These are phyloP conservation scores for Phenoliferia sp. DNA, from an alignment of 1,284 basidiomycete genomes.

Conservation along the genomic window DNA sequence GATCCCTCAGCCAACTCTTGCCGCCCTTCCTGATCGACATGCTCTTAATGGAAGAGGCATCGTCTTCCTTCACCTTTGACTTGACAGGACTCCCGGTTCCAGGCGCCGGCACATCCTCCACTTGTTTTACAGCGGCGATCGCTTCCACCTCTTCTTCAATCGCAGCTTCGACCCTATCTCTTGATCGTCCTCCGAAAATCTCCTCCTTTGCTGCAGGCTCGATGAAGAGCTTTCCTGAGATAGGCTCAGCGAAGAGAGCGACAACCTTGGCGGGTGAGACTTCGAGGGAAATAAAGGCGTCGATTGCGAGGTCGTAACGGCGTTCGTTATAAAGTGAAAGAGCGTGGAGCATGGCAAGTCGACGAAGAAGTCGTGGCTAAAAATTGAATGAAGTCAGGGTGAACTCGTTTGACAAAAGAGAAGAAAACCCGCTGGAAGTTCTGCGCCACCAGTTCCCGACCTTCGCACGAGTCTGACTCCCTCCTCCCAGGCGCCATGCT, in stretches of 20 bases:
- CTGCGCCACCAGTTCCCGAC: not conserved
- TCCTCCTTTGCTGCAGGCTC: constrained; percentile 67
- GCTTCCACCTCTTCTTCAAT: constrained; percentile 40
- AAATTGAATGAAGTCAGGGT: not conserved
- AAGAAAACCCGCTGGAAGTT: constrained; percentile 13
- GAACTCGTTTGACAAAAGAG: not conserved
- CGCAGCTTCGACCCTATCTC: constrained; percentile 7
- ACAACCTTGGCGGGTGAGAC: constrained; percentile 91
- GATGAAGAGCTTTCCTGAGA: constrained; percentile 73
- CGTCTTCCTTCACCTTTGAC: constrained; percentile 30
- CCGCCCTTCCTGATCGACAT: constrained; percentile 2
- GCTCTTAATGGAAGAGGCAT: constrained; percentile 52
- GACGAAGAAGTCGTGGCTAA: constrained; percentile 30
- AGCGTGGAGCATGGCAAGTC: constrained; percentile 54
- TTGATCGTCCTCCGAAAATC: constrained; percentile 67
- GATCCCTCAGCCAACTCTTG: constrained; percentile 20
- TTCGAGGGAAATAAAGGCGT: constrained; percentile 80
- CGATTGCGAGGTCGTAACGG: constrained; percentile 71
- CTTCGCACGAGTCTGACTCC: constrained; percentile 64
- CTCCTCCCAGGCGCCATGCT: constrained; percentile 66
- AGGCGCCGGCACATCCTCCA: not conserved
- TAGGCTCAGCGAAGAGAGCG: constrained; percentile 73
- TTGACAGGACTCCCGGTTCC: constrained; percentile 1
- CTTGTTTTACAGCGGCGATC: constrained; percentile 15
- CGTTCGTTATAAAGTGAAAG: constrained; percentile 67